Percentiles rank a stretch among this genome's conserved stretches.
Evolutionary conservation across 345 rosid species (phyloP).

Genomic region (Alliaria petiolata): DNA sequence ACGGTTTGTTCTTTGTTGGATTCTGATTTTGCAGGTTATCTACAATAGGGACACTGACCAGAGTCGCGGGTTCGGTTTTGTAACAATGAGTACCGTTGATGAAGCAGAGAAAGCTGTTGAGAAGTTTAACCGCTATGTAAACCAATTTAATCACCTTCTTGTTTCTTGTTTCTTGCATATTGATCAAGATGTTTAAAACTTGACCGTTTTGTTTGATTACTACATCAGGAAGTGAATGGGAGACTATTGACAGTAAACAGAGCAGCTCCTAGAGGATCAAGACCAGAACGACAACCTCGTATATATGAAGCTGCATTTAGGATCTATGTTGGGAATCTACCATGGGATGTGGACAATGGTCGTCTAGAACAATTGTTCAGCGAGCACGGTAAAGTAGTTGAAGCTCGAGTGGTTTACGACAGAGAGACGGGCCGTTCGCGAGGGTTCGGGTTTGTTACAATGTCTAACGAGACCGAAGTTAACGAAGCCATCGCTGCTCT

Average conservation of each 20-base stretch:
- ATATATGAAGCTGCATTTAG: conserved; percentile 42
- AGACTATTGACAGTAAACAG: conserved; percentile 72
- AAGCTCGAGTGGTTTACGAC: conserved; percentile 70
- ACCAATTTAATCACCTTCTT: conserved; percentile 29
- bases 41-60: conserved; percentile 66
- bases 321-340: conserved; percentile 77
- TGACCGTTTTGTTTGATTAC: not conserved
- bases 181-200: not conserved
- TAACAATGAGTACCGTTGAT: conserved; percentile 69
- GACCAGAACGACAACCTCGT: conserved; percentile 57
- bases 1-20: not conserved
- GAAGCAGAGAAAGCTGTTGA: conserved; percentile 86
- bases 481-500: conserved; percentile 87
- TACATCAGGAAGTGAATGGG: conserved; percentile 60
- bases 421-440: conserved; percentile 89
- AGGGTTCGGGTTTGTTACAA: conserved; percentile 86
- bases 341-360: conserved; percentile 71
- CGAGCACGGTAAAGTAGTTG: conserved; percentile 78
- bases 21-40: conserved; percentile 46
- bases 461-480: conserved; percentile 67
- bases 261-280: conserved; percentile 78
- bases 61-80: conserved; percentile 87
- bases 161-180: not conserved
- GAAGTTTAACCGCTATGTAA: conserved; percentile 57
- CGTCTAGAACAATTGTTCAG: conserved; percentile 79